A percentile compares a stretch with the other conserved stretches of the same genome.
phyloP scores from a whole-genome alignment of 129 eudicot species.

The Flaveria robusta region DNA sequence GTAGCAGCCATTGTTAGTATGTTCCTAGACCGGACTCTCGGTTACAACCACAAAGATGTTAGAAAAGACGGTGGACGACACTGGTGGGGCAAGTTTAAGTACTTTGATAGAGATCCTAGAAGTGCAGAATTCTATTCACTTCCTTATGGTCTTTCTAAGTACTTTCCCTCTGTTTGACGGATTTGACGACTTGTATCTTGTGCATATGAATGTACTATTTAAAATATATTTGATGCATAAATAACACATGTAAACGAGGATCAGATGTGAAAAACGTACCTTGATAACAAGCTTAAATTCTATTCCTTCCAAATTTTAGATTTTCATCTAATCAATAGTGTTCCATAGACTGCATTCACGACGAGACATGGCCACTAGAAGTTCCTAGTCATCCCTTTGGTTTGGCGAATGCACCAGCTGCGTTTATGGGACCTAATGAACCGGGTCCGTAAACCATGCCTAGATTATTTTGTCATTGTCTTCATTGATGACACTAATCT shows the following conservation, averaged over 20 bases:
- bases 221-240: too few species aligned
- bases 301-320: too few species aligned
- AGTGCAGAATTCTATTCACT: constrained; percentile 82
- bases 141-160: constrained; percentile 73
- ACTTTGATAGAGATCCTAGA: constrained; percentile 65
- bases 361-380: too few species aligned
- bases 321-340: too few species aligned
- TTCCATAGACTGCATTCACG: too few species aligned
- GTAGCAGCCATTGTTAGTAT: constrained; percentile 60
- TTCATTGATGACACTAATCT: too few species aligned
- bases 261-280: background rate
- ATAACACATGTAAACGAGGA: too few species aligned
- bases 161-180: constrained; percentile 66
- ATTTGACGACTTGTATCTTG: constrained; percentile 28
- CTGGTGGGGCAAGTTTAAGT: constrained; percentile 84
- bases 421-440: too few species aligned
- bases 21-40: constrained; percentile 72
- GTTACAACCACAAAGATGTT: constrained; percentile 43
- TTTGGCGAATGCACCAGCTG: too few species aligned
- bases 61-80: constrained; percentile 83
- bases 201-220: constrained; percentile 17
- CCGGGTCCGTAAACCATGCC: too few species aligned
- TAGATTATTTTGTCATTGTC: too few species aligned
- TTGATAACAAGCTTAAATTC: background rate
- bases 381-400: too few species aligned